A percentile compares a stretch with the other conserved stretches of the same genome.
phyloP scores from a whole-genome alignment of 176 grass and related monocot species.

The Zoysia japonica region DNA sequence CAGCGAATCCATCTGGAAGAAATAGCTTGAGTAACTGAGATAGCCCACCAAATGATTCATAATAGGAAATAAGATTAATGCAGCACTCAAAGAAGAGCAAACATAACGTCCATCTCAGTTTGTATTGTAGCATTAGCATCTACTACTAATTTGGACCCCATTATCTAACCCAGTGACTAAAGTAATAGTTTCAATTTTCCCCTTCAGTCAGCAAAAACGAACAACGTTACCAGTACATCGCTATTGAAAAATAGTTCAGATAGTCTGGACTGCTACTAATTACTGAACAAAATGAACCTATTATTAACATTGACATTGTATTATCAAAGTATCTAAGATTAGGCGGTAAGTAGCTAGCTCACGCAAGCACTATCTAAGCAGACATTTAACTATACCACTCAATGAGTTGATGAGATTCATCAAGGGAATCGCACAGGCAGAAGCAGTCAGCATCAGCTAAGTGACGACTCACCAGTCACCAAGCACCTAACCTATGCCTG shows the following conservation, averaged over 20 bases:
- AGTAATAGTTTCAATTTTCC: neutral
- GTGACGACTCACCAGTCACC: neutral
- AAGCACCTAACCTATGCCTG: neutral
- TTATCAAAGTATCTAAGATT: conserved; percentile 12
- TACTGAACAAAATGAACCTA: conserved; percentile 7
- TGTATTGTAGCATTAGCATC: neutral
- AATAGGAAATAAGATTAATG: conserved; percentile 34
- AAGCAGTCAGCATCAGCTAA: neutral
- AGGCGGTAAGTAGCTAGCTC: neutral
- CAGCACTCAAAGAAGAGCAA: neutral
- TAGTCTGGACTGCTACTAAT: neutral
- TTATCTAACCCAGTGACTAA: neutral
- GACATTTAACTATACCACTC: neutral
- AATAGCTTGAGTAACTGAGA: conserved; percentile 52
- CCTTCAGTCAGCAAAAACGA: neutral
- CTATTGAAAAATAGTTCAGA: neutral
- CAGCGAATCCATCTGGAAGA: conserved; percentile 88
- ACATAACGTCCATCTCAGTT: conserved; percentile 4
- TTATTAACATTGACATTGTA: neutral
- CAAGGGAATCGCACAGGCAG: neutral
- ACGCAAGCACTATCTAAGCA: neutral
- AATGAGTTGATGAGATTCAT: neutral
- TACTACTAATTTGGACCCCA: neutral
- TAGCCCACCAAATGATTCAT: conserved; percentile 36
- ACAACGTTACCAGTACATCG: neutral